Conservation (phyloP, 371 early-diverging fungal genomes). For the Vairimorpha ceranae region DNA sequence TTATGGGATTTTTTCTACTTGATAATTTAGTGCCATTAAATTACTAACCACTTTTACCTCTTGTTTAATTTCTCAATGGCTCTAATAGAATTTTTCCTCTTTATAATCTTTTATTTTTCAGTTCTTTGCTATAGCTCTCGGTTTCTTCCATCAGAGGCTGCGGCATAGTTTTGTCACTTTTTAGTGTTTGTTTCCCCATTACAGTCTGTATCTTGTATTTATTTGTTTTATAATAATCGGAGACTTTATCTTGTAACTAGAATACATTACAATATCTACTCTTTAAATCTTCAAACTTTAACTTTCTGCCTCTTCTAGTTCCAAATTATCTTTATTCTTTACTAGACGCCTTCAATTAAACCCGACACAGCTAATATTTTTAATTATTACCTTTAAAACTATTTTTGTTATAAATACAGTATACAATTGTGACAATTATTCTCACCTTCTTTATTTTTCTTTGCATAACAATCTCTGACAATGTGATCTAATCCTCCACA, state of each 20-base stretch:
- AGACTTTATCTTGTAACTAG: not conserved
- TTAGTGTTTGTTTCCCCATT: not conserved
- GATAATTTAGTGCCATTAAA: conserved; percentile 32
- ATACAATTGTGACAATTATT: not conserved
- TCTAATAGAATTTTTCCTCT: not conserved
- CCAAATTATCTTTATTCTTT: not conserved
- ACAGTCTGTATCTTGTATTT: not conserved
- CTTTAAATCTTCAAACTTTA: not conserved
- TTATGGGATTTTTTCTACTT: conserved; percentile 4
- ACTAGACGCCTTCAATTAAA: not conserved
- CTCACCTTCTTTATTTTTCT: not conserved
- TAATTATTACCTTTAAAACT: not conserved
- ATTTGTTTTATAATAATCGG: not conserved
- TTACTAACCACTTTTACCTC: conserved; percentile 37
- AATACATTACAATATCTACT: not conserved
- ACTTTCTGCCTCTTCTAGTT: not conserved
- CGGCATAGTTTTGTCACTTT: not conserved
- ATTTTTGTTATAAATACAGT: not conserved
- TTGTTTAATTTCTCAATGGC: conserved; percentile 50
- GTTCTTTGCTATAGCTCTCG: not conserved
- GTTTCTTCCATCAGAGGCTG: not conserved
- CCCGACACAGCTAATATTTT: not conserved
- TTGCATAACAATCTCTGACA: not conserved
- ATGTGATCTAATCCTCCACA: conserved; percentile 9
- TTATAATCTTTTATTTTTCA: not conserved